These are phyloP conservation scores for Globisporangium nodosum DNA, from an alignment of 352 stramenopile species.

Conservation along the genomic window DNA sequence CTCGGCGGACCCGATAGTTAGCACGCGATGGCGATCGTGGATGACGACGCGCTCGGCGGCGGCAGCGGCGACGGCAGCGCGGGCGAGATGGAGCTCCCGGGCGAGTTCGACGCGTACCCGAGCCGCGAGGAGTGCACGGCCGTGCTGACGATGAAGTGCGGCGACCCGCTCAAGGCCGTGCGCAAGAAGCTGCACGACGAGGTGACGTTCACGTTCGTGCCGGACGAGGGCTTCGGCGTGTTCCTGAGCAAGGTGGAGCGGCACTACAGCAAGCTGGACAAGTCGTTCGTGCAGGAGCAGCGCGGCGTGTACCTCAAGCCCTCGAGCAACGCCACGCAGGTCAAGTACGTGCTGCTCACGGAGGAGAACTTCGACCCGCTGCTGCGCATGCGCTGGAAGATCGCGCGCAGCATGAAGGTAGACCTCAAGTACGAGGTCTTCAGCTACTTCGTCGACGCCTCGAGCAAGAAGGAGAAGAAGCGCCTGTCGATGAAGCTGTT, in stretches of 20 bases:
- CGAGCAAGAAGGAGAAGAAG: constrained; percentile 60
- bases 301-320: constrained; percentile 74
- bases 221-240: constrained; percentile 65
- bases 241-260: constrained; percentile 78
- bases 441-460: constrained; percentile 72
- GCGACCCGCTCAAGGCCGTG: constrained; percentile 63
- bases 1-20: too few species aligned
- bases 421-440: constrained; percentile 82
- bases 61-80: not conserved
- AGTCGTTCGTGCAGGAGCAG: constrained; percentile 55
- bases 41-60: not conserved
- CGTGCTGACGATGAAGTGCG: constrained; percentile 74
- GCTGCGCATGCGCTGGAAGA: constrained; percentile 68
- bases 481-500: constrained; percentile 61
- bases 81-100: constrained; percentile 7
- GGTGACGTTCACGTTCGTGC: constrained; percentile 58
- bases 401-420: constrained; percentile 72
- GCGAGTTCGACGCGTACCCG: constrained; percentile 44
- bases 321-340: constrained; percentile 68
- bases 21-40: not conserved
- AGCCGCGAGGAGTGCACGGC: constrained; percentile 56
- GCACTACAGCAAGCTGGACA: constrained; percentile 56
- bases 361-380: constrained; percentile 70
- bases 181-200: constrained; percentile 80
- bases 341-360: constrained; percentile 70